phyloP scores from a whole-genome alignment of 2,329 filamentous ascomycete genomes.

The Trichoderma sp. region DNA sequence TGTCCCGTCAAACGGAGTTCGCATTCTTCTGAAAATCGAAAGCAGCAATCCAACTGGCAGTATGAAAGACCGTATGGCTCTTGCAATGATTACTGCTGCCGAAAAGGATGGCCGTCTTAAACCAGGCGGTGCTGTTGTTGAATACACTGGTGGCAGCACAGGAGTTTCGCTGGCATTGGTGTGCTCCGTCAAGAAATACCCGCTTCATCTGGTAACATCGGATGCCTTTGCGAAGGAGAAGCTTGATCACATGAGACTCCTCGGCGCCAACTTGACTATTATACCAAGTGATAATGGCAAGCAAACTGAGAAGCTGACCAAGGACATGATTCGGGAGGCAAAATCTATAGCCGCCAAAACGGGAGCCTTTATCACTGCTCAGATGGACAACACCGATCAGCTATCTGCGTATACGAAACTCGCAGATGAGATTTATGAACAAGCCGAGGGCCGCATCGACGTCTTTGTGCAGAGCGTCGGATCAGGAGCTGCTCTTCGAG shows the following conservation, averaged over 20 bases:
- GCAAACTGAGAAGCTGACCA: conserved; percentile 16
- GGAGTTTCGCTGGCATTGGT: conserved; percentile 5
- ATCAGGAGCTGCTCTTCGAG: conserved; percentile 3
- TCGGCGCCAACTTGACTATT: neutral
- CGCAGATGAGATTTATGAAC: conserved; percentile 5
- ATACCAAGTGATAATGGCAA: conserved; percentile 13
- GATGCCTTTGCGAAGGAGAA: conserved; percentile 15
- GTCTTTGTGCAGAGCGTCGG: conserved; percentile 9
- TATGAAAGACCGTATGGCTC: conserved; percentile 17
- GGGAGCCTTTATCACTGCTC: conserved; percentile 3
- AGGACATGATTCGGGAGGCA: conserved; percentile 13
- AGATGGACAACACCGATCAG: conserved; percentile 1
- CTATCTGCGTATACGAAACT: conserved; percentile 5
- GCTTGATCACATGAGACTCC: conserved; percentile 5
- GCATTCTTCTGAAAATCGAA: conserved; percentile 5
- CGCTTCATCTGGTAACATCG: conserved; percentile 9
- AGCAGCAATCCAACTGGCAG: conserved; percentile 8
- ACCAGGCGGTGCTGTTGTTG: conserved; percentile 8
- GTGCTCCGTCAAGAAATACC: conserved; percentile 1
- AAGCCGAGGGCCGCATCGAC: neutral
- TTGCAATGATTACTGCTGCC: conserved; percentile 15
- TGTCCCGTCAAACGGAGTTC: neutral
- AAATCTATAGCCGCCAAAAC: neutral
- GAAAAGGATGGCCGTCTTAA: conserved; percentile 8
- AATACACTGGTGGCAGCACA: conserved; percentile 13